Percentiles rank a stretch among this genome's conserved stretches.
Evolutionary conservation across 2,329 filamentous ascomycete genomes (phyloP).

Genomic region (Phoma sp.): DNA sequence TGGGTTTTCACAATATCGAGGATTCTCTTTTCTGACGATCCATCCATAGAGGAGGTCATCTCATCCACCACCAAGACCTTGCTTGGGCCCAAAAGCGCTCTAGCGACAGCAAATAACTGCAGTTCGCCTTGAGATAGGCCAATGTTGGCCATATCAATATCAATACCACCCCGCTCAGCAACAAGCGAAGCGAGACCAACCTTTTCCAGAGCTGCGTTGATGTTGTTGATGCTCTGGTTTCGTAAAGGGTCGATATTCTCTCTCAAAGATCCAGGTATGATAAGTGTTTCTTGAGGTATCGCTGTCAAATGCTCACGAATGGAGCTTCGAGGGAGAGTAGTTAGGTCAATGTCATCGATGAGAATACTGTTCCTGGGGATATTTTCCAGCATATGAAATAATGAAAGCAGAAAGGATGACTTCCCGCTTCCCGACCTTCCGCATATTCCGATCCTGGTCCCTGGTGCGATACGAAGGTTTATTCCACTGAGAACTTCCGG

Average conservation of each 20-base stretch:
- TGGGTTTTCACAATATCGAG: slow-evolving; percentile 6
- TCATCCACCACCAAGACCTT: slow-evolving; percentile 64
- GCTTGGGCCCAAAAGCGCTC: slow-evolving; percentile 30
- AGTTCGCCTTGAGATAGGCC: background rate
- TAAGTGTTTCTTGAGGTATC: background rate
- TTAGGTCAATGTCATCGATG: background rate
- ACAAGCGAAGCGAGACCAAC: background rate
- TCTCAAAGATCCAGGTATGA: background rate
- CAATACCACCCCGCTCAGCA: background rate
- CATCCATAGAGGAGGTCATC: slow-evolving; percentile 62
- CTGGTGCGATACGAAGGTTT: background rate
- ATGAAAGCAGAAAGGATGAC: background rate
- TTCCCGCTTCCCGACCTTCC: background rate
- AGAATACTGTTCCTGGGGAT: background rate
- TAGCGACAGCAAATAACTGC: background rate
- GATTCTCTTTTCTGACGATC: slow-evolving; percentile 13
- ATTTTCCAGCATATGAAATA: background rate
- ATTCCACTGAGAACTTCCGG: background rate
- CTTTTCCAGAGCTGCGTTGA: background rate
- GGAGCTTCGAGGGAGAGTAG: too few species aligned
- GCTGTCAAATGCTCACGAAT: background rate
- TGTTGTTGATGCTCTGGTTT: too few species aligned
- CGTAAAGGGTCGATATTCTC: background rate
- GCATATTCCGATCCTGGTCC: background rate
- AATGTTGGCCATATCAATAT: background rate